Conservation (phyloP, 2,329 filamentous ascomycete genomes). For the Falciphora oryzae region DNA sequence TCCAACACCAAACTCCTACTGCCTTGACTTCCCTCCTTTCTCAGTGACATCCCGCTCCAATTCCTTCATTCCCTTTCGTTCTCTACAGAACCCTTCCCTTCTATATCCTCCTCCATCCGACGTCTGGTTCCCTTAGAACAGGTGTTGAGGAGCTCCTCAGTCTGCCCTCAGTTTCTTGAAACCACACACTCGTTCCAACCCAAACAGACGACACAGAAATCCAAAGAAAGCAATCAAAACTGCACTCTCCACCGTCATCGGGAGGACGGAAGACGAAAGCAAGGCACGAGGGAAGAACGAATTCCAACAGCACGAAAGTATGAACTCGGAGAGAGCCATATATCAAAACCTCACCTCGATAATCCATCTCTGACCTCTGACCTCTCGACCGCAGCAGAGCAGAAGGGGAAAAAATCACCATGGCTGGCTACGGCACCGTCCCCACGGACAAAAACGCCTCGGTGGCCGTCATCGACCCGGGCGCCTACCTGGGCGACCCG, state of each 20-base stretch:
- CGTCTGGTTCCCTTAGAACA: neutral
- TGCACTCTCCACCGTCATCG: neutral
- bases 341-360: neutral
- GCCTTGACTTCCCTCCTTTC: neutral
- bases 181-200: neutral
- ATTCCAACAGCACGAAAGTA: neutral
- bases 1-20: neutral
- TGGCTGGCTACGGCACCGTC: conserved; percentile 9
- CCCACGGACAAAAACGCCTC: conserved; percentile 7
- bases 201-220: neutral
- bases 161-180: neutral
- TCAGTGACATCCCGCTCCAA: neutral
- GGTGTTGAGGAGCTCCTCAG: neutral
- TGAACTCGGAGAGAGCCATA: neutral
- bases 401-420: neutral
- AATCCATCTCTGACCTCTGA: neutral
- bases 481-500: conserved; percentile 6
- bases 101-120: neutral
- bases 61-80: neutral
- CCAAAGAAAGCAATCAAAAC: neutral
- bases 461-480: conserved; percentile 3
- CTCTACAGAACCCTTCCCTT: neutral
- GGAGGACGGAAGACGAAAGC: neutral
- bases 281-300: neutral
- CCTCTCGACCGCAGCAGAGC: neutral